A percentile compares a stretch with the other conserved stretches of the same genome.
Evolutionary conservation across 306 rosid species (phyloP).

Genomic region (Prunus fruticosa): DNA sequence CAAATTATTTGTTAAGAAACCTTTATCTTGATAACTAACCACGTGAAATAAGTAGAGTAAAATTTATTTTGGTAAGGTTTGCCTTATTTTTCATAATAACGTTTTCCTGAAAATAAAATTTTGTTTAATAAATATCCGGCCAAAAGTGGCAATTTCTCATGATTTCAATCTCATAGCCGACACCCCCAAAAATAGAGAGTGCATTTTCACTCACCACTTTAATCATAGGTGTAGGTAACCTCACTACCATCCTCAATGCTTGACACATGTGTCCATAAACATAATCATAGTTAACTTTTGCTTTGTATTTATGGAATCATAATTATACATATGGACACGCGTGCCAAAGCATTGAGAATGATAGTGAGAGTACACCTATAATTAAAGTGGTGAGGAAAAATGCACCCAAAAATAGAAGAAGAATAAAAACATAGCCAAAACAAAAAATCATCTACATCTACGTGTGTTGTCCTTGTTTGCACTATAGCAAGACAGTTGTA

Average conservation of each 20-base stretch:
- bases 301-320: no score
- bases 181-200: no score
- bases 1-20: background rate
- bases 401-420: background rate
- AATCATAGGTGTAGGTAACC: no score
- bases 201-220: no score
- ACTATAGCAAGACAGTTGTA: slow-evolving; percentile 2
- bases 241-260: no score
- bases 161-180: background rate
- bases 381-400: no score
- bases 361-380: no score
- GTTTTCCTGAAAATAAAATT: background rate
- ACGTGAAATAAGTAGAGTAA: background rate
- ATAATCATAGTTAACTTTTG: no score
- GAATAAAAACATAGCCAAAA: background rate
- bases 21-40: background rate
- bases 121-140: background rate
- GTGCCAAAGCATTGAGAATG: no score
- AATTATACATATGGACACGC: no score
- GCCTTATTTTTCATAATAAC: background rate
- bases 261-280: no score
- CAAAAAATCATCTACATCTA: background rate
- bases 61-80: background rate
- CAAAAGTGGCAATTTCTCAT: background rate
- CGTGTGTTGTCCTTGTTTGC: background rate